Evolutionary conservation across 73 alveolate species (phyloP).

Genomic region (Paramecium sexaurelia): DNA sequence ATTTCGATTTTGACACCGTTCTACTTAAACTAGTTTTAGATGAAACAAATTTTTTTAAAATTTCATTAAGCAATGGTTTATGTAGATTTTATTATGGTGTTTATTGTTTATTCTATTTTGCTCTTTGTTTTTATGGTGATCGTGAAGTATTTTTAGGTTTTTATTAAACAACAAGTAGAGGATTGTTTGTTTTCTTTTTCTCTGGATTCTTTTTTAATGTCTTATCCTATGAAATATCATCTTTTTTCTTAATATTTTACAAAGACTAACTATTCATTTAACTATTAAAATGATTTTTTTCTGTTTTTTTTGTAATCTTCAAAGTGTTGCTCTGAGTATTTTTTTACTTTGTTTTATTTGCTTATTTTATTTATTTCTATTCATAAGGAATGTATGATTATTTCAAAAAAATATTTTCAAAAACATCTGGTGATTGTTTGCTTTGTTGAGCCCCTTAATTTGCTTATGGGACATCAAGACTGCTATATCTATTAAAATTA

Average conservation of each 20-base stretch:
- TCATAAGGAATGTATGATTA: background rate
- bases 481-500: background rate
- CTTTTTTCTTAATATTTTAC: background rate
- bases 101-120: background rate
- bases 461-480: background rate
- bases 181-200: background rate
- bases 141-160: background rate
- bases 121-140: background rate
- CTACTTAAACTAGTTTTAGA: background rate
- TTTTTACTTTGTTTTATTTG: background rate
- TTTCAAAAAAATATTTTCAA: slow-evolving; percentile 20
- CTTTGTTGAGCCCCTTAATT: background rate
- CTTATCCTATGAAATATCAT: background rate
- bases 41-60: background rate
- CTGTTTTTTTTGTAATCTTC: background rate
- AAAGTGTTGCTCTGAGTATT: background rate
- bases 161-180: background rate
- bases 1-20: background rate
- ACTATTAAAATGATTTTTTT: background rate
- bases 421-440: slow-evolving; percentile 9
- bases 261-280: background rate
- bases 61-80: background rate
- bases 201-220: background rate
- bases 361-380: background rate
- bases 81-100: background rate